Conservation (phyloP, 805 yeast genomes). For the Wickerhamiella shivajii region DNA sequence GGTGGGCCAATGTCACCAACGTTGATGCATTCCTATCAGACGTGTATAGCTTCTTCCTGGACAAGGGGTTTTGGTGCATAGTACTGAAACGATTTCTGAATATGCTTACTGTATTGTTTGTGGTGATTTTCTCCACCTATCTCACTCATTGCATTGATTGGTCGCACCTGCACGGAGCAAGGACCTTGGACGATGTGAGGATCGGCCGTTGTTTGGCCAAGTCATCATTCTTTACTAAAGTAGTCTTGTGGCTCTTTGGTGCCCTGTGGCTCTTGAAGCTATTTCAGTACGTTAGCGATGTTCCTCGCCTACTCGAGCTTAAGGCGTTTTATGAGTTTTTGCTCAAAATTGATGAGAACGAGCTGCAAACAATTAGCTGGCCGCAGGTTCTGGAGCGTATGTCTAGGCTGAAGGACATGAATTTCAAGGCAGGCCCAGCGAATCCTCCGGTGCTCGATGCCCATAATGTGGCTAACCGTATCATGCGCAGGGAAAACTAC, state of each 20-base stretch:
- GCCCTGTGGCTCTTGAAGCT: conserved; percentile 28
- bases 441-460: conserved; percentile 59
- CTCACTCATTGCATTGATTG: conserved; percentile 72
- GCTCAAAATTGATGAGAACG: conserved; percentile 59
- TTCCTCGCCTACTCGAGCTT: conserved; percentile 56
- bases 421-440: conserved; percentile 17
- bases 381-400: conserved; percentile 64
- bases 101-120: conserved; percentile 60
- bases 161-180: conserved; percentile 27
- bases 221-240: conserved; percentile 36
- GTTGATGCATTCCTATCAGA: conserved; percentile 76
- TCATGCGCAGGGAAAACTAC: conserved; percentile 91
- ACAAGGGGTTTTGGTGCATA: conserved; percentile 76
- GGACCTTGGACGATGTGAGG: conserved; percentile 28
- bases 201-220: conserved; percentile 34
- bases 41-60: conserved; percentile 67
- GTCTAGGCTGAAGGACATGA: conserved; percentile 47
- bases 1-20: conserved; percentile 93
- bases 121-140: conserved; percentile 63
- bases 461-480: conserved; percentile 86
- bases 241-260: conserved; percentile 48
- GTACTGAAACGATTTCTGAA: conserved; percentile 50
- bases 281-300: conserved; percentile 38
- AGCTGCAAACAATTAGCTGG: conserved; percentile 90
- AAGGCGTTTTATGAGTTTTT: conserved; percentile 61